Percentiles rank a stretch among this genome's conserved stretches.
phyloP scores from a whole-genome alignment of 345 rosid species.

The Eucalyptus sp. region DNA sequence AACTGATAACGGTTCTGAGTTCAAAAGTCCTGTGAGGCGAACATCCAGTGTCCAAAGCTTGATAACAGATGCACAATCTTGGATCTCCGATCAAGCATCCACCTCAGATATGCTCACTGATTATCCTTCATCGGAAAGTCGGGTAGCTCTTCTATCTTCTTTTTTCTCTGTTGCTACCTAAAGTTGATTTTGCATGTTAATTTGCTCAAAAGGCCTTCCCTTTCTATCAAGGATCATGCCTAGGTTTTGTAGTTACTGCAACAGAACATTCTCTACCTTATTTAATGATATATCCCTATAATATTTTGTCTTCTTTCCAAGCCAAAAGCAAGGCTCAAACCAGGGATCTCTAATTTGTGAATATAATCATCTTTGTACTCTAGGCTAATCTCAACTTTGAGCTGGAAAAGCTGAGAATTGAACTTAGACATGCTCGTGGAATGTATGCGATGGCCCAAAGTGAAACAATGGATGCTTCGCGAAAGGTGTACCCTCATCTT shows the following conservation, averaged over 20 bases:
- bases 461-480: constrained; percentile 69
- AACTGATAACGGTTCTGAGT: constrained; percentile 15
- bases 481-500: constrained; percentile 35
- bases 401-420: constrained; percentile 78
- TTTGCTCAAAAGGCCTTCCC: not conserved
- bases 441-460: constrained; percentile 70
- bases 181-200: not conserved
- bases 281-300: not conserved
- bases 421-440: constrained; percentile 69
- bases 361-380: not conserved
- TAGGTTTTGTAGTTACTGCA: not conserved
- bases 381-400: constrained; percentile 56
- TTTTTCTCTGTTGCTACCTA: not conserved
- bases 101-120: constrained; percentile 32
- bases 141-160: constrained; percentile 20
- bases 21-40: constrained; percentile 9
- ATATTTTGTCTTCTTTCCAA: not conserved
- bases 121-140: constrained; percentile 31
- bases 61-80: constrained; percentile 23
- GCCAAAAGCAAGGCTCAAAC: not conserved
- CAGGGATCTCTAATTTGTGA: not conserved
- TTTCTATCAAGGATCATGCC: not conserved
- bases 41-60: constrained; percentile 35
- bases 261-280: not conserved
- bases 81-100: constrained; percentile 42